Base-by-base conservation (phyloP, 352 stramenopile genomes). In the Globisporangium emineosum region DNA sequence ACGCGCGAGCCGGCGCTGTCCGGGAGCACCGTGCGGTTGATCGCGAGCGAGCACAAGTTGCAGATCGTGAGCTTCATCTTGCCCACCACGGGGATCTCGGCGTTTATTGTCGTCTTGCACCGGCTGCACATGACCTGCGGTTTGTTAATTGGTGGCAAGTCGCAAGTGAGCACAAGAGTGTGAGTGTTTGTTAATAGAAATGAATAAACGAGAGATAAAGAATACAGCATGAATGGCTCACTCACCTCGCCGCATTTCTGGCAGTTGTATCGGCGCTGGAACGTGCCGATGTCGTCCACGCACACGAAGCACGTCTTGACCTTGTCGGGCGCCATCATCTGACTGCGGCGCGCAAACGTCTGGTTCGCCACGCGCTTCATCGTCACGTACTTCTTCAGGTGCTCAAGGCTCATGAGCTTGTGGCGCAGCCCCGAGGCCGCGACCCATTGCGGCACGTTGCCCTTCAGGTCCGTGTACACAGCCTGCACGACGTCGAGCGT, bases 21-120 rank as follows among this genome's bases (percentile, higher is more conserved):
- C 6, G 75, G 78, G 29, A 86, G 56, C 51, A 77, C 71, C 50
- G 71, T 91, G 53, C 84, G 81, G 66, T 93, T 89, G 57, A 93
- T 86, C 55, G 80, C 76, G 40, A 91, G 70, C 55, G 84, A 87
- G 71, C 84, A 93, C 10, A 93, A 42, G 25, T 75, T 90, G 70
- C 84, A 93, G 57, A 93, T 93, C 57, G 84, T 93, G 33, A 93
- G 78, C 71, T 93, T 93, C 84, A 93, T 91, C 69, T 85, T 89
- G 55, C 84, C 84, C 19, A 91, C 84, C 21, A 93, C 83, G 19
- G 84, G 82, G 50, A 93, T 90, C 27, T 93, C 82, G n/a, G 84
- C 84, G 58, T 83, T 79, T 67, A 93, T 89, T 25, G 70, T 86
- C 30, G 88, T 58, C 62, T 91, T 91, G 67, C 84, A 93, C 23